Percentiles rank a stretch among this genome's conserved stretches.
Evolutionary conservation across 768 basidiomycete genomes (phyloP).

Genomic region (Pleurotus tuber-regium): DNA sequence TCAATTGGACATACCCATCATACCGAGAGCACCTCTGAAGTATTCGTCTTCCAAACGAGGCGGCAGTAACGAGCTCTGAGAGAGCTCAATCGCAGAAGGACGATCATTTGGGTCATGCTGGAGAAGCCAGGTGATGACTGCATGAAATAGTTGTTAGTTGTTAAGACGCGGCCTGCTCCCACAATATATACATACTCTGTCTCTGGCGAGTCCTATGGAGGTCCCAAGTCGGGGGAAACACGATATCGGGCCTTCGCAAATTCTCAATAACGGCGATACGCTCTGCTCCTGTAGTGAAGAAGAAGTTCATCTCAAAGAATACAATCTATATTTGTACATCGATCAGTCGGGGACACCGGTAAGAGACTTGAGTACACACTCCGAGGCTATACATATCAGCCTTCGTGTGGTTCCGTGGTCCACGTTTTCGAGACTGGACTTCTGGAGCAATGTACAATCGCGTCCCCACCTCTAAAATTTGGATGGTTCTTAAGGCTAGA

Average conservation of each 20-base stretch:
- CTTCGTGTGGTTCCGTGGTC: slow-evolving; percentile 78
- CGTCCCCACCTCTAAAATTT: slow-evolving; percentile 76
- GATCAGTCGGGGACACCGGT: not conserved
- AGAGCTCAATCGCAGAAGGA: slow-evolving; percentile 80
- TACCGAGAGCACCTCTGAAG: slow-evolving; percentile 72
- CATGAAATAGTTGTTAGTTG: too few relatives aligned
- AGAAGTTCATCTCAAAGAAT: slow-evolving; percentile 96
- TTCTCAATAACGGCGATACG: slow-evolving; percentile 81
- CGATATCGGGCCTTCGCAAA: slow-evolving; percentile 66
- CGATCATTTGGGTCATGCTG: slow-evolving; percentile 78
- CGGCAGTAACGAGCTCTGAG: slow-evolving; percentile 76
- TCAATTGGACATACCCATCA: slow-evolving; percentile 57
- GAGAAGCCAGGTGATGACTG: slow-evolving; percentile 79
- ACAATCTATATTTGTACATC: too few relatives aligned
- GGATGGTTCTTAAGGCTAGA: too few relatives aligned
- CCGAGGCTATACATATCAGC: slow-evolving; percentile 96
- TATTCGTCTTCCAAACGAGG: slow-evolving; percentile 80
- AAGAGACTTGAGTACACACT: slow-evolving; percentile 34
- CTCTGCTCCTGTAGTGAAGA: slow-evolving; percentile 79
- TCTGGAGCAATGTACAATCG: slow-evolving; percentile 92
- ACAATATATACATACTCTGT: slow-evolving; percentile 58
- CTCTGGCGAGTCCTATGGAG: slow-evolving; percentile 55
- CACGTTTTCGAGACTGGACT: slow-evolving; percentile 61
- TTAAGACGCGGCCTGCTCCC: too few relatives aligned
- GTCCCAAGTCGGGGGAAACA: slow-evolving; percentile 80